Base-by-base conservation (phyloP, 1,284 basidiomycete species). In the Cryptococcus depauperatus region DNA sequence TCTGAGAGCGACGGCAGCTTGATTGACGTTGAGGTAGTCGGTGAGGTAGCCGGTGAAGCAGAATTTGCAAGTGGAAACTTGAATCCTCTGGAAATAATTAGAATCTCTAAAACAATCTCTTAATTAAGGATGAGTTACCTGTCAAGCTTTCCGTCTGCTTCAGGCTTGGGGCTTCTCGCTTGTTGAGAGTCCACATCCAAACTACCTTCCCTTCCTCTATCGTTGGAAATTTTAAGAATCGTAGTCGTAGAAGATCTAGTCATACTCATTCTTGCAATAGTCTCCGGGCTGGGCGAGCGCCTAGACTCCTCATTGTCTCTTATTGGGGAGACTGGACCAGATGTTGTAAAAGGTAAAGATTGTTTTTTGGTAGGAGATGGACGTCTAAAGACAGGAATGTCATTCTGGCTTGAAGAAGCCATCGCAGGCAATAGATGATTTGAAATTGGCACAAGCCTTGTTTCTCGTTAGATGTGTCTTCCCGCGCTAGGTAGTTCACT, bases 401-500 rank as follows among this genome's bases (percentile, higher is more conserved):
- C n/a, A n/a, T n/a, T n/a, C n/a, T n/a, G n/a, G 23, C 50, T 45
- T 25, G 32, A 38, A 25, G 44, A 38, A 72, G 70, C 21, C 71
- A 80, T 30, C 18, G 81, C 76, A 9, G 86, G 86, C 16, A 92
- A 79, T 56, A 88, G 83, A 66, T 81, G 89, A 16, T 78, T 76
- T 1, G 85, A 80, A 41, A 91, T 90, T 5, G 88, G 84, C 5
- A 90, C 78, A 79, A 90, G 87, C 64, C 88, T 90, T 56, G 0
- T 35, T n/a, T 32, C n/a, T 27, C 28, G 43, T 50, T 32, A 56
- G 41, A n/a, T 28, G 4, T n/a, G 9, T n/a, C 27, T 32, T 4
- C 25, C 9, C 9, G 14, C 21, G 4, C 3, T n/a, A n/a, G n/a
- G n/a, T n/a, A n/a, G n/a, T n/a, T 14, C 14, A 72, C 81, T 57